Percentiles rank a stretch among this genome's conserved stretches.
These are phyloP conservation scores for Mucor mucedo DNA, from an alignment of 371 early-diverging fungal species.

Conservation along the genomic window DNA sequence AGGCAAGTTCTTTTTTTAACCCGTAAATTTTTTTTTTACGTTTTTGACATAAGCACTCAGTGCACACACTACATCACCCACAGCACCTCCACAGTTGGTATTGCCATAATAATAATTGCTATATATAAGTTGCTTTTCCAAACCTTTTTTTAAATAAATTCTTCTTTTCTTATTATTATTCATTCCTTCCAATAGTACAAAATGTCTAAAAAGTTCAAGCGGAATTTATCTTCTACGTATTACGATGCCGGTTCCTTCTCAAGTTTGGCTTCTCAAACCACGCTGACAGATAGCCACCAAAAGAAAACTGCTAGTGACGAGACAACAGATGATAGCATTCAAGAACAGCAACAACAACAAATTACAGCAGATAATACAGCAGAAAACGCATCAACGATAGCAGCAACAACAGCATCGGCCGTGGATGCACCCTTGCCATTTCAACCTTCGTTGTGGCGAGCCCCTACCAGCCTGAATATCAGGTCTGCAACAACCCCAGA, in stretches of 20 bases:
- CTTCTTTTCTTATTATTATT: constrained; percentile 7
- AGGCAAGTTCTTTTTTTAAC: constrained; percentile 7
- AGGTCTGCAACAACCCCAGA: constrained; percentile 4
- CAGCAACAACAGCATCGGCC: neutral
- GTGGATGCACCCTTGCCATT: constrained; percentile 12
- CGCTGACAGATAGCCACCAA: constrained; percentile 32
- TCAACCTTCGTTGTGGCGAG: constrained; percentile 24
- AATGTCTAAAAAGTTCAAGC: constrained; percentile 12
- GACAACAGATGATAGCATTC: neutral
- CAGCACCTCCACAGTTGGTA: neutral
- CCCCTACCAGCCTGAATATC: neutral
- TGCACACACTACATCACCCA: too few species aligned
- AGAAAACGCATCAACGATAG: neutral
- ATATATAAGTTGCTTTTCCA: neutral
- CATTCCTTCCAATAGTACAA: neutral
- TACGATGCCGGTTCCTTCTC: constrained; percentile 26
- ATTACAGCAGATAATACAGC: neutral
- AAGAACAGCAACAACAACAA: neutral
- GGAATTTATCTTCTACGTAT: constrained; percentile 13
- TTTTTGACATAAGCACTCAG: too few species aligned
- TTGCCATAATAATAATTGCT: constrained; percentile 11
- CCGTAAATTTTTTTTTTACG: neutral
- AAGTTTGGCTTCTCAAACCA: constrained; percentile 36
- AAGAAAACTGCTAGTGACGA: neutral
- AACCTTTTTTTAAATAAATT: neutral